A percentile compares a stretch with the other conserved stretches of the same genome.
phyloP scores from a whole-genome alignment of 1,284 basidiomycete species.

The Moesziomyces sp. region DNA sequence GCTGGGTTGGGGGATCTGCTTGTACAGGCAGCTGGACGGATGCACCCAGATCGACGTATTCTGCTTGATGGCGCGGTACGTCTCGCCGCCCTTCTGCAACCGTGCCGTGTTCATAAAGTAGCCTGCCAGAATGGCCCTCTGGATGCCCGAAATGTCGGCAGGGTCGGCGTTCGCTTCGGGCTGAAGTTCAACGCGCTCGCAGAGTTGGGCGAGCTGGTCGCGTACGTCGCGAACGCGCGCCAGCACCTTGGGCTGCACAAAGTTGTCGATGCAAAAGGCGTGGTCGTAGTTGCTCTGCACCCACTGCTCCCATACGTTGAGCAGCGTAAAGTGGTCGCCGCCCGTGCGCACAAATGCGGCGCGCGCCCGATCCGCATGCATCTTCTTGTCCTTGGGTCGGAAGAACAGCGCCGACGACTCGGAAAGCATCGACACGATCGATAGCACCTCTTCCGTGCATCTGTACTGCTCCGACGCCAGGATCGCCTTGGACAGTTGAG shows the following conservation, averaged over 20 bases:
- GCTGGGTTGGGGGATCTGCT: constrained; percentile 90
- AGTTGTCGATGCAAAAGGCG: constrained; percentile 75
- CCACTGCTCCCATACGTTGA: constrained; percentile 99
- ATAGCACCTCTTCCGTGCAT: constrained; percentile 97
- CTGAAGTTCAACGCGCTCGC: constrained; percentile 95
- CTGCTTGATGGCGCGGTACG: constrained; percentile 90
- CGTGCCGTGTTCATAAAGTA: constrained; percentile 89
- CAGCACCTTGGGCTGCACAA: constrained; percentile 95
- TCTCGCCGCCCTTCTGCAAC: constrained; percentile 61
- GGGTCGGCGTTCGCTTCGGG: constrained; percentile 86
- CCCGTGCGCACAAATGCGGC: constrained; percentile 90
- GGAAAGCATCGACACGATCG: constrained; percentile 96
- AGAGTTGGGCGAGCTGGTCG: constrained; percentile 92
- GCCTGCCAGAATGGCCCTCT: constrained; percentile 92
- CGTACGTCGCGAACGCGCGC: constrained; percentile 91
- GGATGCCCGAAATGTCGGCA: constrained; percentile 89
- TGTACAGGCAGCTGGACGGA: constrained; percentile 93
- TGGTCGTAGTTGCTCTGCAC: constrained; percentile 90
- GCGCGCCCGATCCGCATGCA: constrained; percentile 82
- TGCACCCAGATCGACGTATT: constrained; percentile 91
- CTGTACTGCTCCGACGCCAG: constrained; percentile 91
- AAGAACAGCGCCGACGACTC: constrained; percentile 95
- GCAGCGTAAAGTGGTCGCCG: constrained; percentile 96
- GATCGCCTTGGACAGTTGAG: constrained; percentile 95
- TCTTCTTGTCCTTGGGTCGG: constrained; percentile 85